Conservation (phyloP, 73 alveolate species). For the Stentor roeselii region DNA sequence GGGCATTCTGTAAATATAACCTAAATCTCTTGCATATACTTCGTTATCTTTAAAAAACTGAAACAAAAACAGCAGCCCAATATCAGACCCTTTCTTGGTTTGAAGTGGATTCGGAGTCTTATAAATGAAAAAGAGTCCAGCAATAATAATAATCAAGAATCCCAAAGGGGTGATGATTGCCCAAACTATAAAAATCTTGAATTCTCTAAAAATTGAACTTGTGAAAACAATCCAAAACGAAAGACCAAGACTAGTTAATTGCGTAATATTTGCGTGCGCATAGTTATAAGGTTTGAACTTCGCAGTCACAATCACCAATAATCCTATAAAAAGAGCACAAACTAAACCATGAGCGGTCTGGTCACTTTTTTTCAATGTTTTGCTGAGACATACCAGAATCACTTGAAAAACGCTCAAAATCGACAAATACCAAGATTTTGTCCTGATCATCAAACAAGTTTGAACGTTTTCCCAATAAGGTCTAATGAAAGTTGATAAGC, state of each 20-base stretch:
- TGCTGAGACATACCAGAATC: not conserved
- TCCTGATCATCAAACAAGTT: not conserved
- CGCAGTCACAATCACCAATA: not conserved
- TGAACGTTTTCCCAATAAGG: not conserved
- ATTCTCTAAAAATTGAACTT: not conserved
- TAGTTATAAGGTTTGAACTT: conserved; percentile 5
- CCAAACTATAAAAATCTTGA: not conserved
- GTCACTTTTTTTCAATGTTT: not conserved
- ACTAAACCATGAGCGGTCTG: not conserved
- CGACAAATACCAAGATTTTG: not conserved
- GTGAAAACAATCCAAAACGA: not conserved
- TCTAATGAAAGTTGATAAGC: not conserved
- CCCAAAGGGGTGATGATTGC: not conserved
- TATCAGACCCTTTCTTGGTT: not conserved
- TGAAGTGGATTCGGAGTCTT: not conserved
- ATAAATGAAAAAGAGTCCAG: not conserved
- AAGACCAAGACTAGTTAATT: not conserved
- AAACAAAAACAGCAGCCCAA: not conserved
- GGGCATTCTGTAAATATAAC: no score
- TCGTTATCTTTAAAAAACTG: not conserved
- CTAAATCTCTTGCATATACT: not conserved
- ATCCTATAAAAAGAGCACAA: not conserved
- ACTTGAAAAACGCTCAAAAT: not conserved
- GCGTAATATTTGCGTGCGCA: not conserved
- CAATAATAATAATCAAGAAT: not conserved